A percentile compares a stretch with the other conserved stretches of the same genome.
Conservation (phyloP, 2,329 filamentous ascomycete species). For the Dactylellina haptotyla region DNA sequence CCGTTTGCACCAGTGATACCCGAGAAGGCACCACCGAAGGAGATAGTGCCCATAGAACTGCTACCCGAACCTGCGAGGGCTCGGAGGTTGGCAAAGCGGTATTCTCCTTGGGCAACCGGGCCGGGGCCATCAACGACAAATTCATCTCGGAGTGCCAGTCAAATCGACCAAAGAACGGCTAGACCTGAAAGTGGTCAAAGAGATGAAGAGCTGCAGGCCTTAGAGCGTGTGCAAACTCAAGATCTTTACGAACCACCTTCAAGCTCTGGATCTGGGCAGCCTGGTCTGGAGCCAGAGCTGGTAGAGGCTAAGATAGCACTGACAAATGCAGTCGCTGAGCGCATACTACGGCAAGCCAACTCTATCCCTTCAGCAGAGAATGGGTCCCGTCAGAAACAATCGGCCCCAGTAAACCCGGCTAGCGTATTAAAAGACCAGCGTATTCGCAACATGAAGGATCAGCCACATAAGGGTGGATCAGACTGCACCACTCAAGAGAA, state of each 20-base stretch:
- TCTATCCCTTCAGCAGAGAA: too few relatives aligned
- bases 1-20: neutral
- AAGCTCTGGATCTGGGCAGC: too few relatives aligned
- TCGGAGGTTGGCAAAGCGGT: slow-evolving; percentile 3
- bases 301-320: too few relatives aligned
- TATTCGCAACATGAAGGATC: neutral
- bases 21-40: neutral
- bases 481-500: slow-evolving; percentile 5
- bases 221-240: too few relatives aligned
- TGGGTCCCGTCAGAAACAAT: neutral
- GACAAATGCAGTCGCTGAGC: too few relatives aligned
- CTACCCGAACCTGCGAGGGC: neutral
- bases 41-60: neutral
- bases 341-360: too few relatives aligned
- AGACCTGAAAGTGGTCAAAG: too few relatives aligned
- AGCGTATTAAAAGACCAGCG: neutral
- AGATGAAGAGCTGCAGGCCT: too few relatives aligned
- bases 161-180: neutral
- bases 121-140: neutral
- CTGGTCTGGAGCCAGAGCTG: too few relatives aligned
- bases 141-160: neutral
- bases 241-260: too few relatives aligned
- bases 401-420: neutral
- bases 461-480: neutral
- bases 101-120: slow-evolving; percentile 25